These are phyloP conservation scores for Leccinum aurantiacum DNA, from an alignment of 768 basidiomycete species.

Conservation along the genomic window DNA sequence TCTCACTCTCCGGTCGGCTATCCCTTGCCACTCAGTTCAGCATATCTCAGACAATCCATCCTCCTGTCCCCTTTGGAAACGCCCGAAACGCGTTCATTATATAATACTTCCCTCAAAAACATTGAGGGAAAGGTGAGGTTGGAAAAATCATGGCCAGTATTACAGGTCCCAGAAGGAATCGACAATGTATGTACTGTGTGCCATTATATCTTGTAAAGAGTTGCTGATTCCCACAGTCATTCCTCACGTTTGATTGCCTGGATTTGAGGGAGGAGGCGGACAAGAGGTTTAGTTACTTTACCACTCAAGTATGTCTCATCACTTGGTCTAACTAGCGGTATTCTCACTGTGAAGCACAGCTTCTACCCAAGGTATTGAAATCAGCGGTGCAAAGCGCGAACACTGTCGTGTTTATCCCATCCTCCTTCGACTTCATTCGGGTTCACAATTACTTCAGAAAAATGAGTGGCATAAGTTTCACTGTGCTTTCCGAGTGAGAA, in stretches of 20 bases:
- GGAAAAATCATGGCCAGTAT: slow-evolving; percentile 66
- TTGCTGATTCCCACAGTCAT: slow-evolving; percentile 46
- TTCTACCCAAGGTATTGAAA: slow-evolving; percentile 80
- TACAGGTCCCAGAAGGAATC: slow-evolving; percentile 80
- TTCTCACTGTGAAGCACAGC: slow-evolving; percentile 38
- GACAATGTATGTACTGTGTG: slow-evolving; percentile 56
- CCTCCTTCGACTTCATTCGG: slow-evolving; percentile 95
- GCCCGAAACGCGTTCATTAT: slow-evolving; percentile 82
- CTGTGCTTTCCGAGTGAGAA: slow-evolving; percentile 86
- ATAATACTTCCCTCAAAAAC: slow-evolving; percentile 74
- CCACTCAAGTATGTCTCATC: slow-evolving; percentile 59
- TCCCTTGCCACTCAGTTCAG: slow-evolving; percentile 50
- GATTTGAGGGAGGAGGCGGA: slow-evolving; percentile 80
- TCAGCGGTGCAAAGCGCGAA: slow-evolving; percentile 92
- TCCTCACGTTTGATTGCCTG: slow-evolving; percentile 69
- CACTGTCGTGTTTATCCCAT: slow-evolving; percentile 87
- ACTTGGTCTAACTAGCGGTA: background rate
- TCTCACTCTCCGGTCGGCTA: slow-evolving; percentile 29
- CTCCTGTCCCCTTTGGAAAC: slow-evolving; percentile 86
- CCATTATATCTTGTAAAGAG: background rate
- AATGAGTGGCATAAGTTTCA: slow-evolving; percentile 64
- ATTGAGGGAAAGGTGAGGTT: slow-evolving; percentile 80
- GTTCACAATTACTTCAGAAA: slow-evolving; percentile 86
- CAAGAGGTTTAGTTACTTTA: slow-evolving; percentile 84
- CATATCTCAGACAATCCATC: slow-evolving; percentile 87